These are phyloP conservation scores for Acacia melanoxylon DNA, from an alignment of 306 rosid genomes.

Conservation along the genomic window DNA sequence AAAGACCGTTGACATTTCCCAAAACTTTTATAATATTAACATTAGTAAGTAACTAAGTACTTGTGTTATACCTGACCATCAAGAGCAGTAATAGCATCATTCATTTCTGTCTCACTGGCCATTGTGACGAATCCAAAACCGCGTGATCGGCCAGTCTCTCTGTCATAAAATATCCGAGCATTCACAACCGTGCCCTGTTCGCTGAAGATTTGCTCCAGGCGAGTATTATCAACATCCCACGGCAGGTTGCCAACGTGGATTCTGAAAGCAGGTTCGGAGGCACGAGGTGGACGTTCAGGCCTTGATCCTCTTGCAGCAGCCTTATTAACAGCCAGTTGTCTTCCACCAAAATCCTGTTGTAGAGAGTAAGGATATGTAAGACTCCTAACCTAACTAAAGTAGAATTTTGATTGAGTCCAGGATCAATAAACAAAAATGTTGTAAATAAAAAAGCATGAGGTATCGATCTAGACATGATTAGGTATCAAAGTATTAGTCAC, in stretches of 20 bases:
- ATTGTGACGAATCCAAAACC: constrained; percentile 94
- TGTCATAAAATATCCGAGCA: constrained; percentile 77
- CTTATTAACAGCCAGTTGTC: constrained; percentile 81
- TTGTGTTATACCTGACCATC: constrained; percentile 85
- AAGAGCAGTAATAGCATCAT: constrained; percentile 86
- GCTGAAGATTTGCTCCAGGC: constrained; percentile 70
- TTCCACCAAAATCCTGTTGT: constrained; percentile 72
- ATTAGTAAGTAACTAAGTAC: constrained; percentile 6
- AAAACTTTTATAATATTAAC: background rate
- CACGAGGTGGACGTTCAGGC: constrained; percentile 62
- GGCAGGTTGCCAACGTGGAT: constrained; percentile 90
- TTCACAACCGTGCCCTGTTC: constrained; percentile 76
- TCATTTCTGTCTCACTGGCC: constrained; percentile 71
- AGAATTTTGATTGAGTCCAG: background rate
- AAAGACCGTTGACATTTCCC: background rate
- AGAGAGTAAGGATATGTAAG: background rate
- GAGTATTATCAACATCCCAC: constrained; percentile 75
- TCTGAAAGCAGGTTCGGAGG: constrained; percentile 44
- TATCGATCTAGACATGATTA: background rate
- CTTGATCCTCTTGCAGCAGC: constrained; percentile 84
- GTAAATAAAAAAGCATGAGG: background rate
- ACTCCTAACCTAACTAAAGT: background rate
- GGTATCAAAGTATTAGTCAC: background rate
- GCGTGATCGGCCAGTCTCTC: constrained; percentile 94
- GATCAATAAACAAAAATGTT: background rate